phyloP scores from a whole-genome alignment of 1,139 yeast species.

The Zygoascus meyerae region DNA sequence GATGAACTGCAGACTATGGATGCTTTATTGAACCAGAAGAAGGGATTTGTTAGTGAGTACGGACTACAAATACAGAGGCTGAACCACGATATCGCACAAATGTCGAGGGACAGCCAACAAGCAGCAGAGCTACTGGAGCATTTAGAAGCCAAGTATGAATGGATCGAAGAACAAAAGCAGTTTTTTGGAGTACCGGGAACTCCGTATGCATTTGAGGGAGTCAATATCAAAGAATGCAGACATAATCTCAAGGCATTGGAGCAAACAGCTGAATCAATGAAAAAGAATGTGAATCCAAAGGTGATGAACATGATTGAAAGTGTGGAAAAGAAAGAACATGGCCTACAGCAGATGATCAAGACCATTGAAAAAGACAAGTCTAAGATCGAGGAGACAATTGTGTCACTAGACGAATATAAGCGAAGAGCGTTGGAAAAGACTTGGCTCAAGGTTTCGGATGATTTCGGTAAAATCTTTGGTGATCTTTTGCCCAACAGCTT shows the following conservation, averaged over 20 bases:
- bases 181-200: conserved; percentile 37
- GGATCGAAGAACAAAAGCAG: conserved; percentile 65
- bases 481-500: conserved; percentile 86
- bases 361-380: conserved; percentile 87
- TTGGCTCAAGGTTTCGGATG: conserved; percentile 68
- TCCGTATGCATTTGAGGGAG: conserved; percentile 40
- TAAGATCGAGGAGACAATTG: conserved; percentile 84
- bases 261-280: conserved; percentile 65
- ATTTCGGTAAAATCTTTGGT: conserved; percentile 88
- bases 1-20: conserved; percentile 72
- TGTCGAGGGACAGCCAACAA: conserved; percentile 37
- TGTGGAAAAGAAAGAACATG: conserved; percentile 80
- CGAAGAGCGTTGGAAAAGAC: conserved; percentile 77
- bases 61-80: conserved; percentile 56
- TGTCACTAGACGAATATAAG: conserved; percentile 81
- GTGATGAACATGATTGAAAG: conserved; percentile 93
- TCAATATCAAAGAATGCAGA: conserved; percentile 58
- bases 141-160: conserved; percentile 53
- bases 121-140: conserved; percentile 43
- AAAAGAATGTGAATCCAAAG: conserved; percentile 76
- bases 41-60: conserved; percentile 44
- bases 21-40: conserved; percentile 47
- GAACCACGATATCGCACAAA: conserved; percentile 59
- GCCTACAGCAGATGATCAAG: conserved; percentile 72
- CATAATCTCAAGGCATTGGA: conserved; percentile 52